Evolutionary conservation across 306 rosid genomes (phyloP), one percentile per base, ranked within the genome.

Genomic region (Castanopsis chinensis): DNA sequence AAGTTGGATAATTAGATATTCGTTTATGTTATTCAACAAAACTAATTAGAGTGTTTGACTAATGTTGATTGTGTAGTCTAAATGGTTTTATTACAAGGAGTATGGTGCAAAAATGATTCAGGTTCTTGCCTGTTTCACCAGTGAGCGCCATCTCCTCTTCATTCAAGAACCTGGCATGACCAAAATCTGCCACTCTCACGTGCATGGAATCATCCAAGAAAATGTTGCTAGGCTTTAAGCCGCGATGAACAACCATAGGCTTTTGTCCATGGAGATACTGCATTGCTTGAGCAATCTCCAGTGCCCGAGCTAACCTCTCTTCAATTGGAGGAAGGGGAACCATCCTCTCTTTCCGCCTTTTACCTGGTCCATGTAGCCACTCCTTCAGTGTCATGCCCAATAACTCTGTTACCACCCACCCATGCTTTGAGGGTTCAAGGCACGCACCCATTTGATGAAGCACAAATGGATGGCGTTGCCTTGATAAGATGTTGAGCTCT

Each of bases 401-500:
- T 43, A 80, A 52, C 71, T 94, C 97, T 0, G 94, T 92, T 20
- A 89, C 93, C 23, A 88, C 21, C 98, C 98, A 92, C 1, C 93
- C 98, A 12, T 83, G 85, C 55, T 79, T 80, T 0, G 97, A 94
- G 33, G 98, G 97, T 5, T 89, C 85, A 3, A 92, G 86, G 65
- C 97, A 92, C 19, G 97, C 97, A 5, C 97, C 97, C 92, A 91
- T 87, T 19, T 91, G 81, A 2, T 86, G 89, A 70, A 92, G 92
- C 75, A 94, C 93, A 8, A 82, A 89, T 1, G 82, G 83, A 58
- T 94, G 97, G 2, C 97, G 91, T 37, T 94, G 93, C 61, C 87
- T 82, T 0, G 87, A 78, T 35, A 94, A 80, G 1, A 94, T 94
- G 35, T 94, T 90, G 0, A 94, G 59, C 81, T 92, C 97, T 76